Evolutionary conservation across 345 rosid genomes (phyloP), one percentile per base, ranked within the genome.

Genomic region (Sapria himalayana): DNA sequence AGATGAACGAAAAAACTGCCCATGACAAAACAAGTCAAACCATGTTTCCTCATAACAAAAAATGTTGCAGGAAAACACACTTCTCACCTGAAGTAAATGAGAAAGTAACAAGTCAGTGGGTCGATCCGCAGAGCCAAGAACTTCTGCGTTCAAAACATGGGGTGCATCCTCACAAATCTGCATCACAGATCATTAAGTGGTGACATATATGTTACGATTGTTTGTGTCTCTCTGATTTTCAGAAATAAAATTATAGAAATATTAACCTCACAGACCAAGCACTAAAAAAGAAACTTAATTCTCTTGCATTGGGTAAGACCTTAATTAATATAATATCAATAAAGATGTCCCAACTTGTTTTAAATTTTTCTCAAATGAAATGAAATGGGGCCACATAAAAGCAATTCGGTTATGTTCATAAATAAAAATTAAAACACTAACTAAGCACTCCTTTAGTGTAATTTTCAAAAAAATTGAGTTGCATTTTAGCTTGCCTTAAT

Each of bases 111-210:
- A 62, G 53, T 71, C 71, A 50, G 80, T 77, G 39, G 99, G 99
- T 18, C 81, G 81, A 38, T 91, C 95, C 31, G 77, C 43, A 59
- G 84, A 59, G 19, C 95, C 92, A 42, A 92, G 92, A 41, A 91
- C 73, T 49, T 91, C 92, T 14, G 74, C 49, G 66, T 84, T 93
- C 70, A 91, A 56, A 24, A 65, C 79, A 58, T 91, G 86, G 1
- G 99, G 95, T 15, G 73, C 57, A 65, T 91, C 95, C 63, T 91
- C 99, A 61, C 93, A 91, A 52, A 91, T 76, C 95, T 91, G 66
- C 39, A 43, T 19, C 21, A 38, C 19, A 29, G 13, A 39, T 25
- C 35, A 45, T 36, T 22, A 13, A n/a, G n/a, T n/a, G n/a, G n/a
- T n/a, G n/a, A n/a, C n/a, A n/a, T n/a, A n/a, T n/a, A n/a, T n/a